Evolutionary conservation across 495 filamentous ascomycete genomes (phyloP), one percentile per base, ranked within the genome.

Genomic region (Neurospora sp.): DNA sequence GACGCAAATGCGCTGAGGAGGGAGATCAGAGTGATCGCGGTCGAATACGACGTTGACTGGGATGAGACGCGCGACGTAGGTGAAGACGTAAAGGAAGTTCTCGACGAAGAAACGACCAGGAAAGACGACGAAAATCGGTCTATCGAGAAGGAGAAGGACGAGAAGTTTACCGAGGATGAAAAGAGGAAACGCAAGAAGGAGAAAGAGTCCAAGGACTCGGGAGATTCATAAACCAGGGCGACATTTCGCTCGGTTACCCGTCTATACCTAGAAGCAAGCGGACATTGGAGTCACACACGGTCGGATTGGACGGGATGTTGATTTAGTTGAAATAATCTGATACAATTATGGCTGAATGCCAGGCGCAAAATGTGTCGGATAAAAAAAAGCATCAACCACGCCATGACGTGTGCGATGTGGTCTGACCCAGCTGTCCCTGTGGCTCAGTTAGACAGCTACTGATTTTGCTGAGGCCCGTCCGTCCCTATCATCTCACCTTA

Each of bases 41-140:
- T 90, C 35, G 93, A 97, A 79, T 97, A 97, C 82, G 94, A 96
- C 77, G 93, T 93, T n/a, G 93, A 94, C 27, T 98, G 94, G 95
- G 88, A 98, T 82, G 95, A 98, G 83, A 86, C 83, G 69, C 84
- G 84, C 70, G 93, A 97, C 80, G 90, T 94, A 62, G 88, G 89
- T 49, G 89, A 93, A 77, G 87, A 85, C 39, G 93, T 96, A 3
- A 91, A 87, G 71, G 86, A 92, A 72, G 89, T 90, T 9, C 80
- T 96, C 77, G 90, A 88, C 76, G 86, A 92, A 72, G 88, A 93
- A 49, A 87, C 84, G 69, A 82, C 79, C 54, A 86, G 83, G 76
- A 78, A 77, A 20, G 80, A 75, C 18, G 78, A 78, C 16, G 77
- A 78, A 44, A 31, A 46, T 40, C 75, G 73, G 14, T 78, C 73